A percentile compares a stretch with the other conserved stretches of the same genome.
phyloP scores from a whole-genome alignment of 768 basidiomycete genomes.

The Tulasnella sp. region DNA sequence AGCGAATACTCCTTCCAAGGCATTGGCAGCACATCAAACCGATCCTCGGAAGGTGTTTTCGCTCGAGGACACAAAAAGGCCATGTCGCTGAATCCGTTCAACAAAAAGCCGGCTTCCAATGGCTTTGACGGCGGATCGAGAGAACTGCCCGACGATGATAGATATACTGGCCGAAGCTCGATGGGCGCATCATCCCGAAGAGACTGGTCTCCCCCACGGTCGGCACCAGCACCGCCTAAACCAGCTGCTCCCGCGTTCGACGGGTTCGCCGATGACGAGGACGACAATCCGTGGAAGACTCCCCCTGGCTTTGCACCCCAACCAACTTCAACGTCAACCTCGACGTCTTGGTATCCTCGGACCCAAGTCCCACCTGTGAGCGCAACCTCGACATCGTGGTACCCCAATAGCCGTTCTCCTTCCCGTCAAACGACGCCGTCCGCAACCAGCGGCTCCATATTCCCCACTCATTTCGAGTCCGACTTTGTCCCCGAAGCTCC shows the following conservation, averaged over 20 bases:
- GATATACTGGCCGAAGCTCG: background rate
- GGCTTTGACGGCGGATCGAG: background rate
- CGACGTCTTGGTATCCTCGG: constrained; percentile 14
- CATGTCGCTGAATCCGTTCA: constrained; percentile 17
- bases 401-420: constrained; percentile 7
- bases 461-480: constrained; percentile 35
- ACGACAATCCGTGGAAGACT: constrained; percentile 10
- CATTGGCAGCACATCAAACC: constrained; percentile 7
- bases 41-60: background rate
- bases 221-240: background rate
- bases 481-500: constrained; percentile 29
- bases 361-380: constrained; percentile 8
- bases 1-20: constrained; percentile 1
- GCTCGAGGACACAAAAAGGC: constrained; percentile 11
- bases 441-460: constrained; percentile 9
- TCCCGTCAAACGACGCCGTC: constrained; percentile 7
- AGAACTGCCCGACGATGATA: background rate
- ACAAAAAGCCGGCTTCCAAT: background rate
- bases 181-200: background rate
- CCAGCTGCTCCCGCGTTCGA: constrained; percentile 13
- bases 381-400: constrained; percentile 12
- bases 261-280: constrained; percentile 24
- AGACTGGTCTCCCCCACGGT: background rate
- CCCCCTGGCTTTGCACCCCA: background rate
- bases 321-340: background rate